Percentiles rank a stretch among this genome's conserved stretches.
Conservation (phyloP, 2,329 filamentous ascomycete species). For the Claviceps pazoutovae region DNA sequence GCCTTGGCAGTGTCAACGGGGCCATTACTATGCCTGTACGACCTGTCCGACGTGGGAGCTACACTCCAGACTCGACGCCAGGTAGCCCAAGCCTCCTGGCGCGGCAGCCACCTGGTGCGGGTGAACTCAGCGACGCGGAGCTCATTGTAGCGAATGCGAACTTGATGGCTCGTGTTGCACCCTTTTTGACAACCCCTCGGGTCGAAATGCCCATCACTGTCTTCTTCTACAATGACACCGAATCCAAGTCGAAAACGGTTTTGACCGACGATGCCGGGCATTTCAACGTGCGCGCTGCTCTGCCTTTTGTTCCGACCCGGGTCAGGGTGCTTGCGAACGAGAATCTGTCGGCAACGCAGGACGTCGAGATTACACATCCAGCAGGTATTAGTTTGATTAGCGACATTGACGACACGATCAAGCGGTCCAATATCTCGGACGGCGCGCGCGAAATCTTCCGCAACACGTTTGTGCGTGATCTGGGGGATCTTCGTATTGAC, state of each 20-base stretch:
- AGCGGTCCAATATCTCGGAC: slow-evolving; percentile 77
- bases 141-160: slow-evolving; percentile 69
- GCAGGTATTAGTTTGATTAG: slow-evolving; percentile 83
- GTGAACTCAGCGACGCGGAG: slow-evolving; percentile 62
- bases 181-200: slow-evolving; percentile 78
- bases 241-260: slow-evolving; percentile 73
- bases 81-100: slow-evolving; percentile 28
- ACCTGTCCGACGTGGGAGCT: slow-evolving; percentile 18
- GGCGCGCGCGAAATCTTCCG: slow-evolving; percentile 91
- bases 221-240: slow-evolving; percentile 83
- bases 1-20: slow-evolving; percentile 15
- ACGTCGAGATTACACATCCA: slow-evolving; percentile 63
- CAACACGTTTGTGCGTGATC: slow-evolving; percentile 83
- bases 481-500: slow-evolving; percentile 67
- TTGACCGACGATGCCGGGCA: slow-evolving; percentile 81
- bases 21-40: slow-evolving; percentile 8
- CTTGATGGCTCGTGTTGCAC: slow-evolving; percentile 72
- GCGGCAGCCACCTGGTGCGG: slow-evolving; percentile 21
- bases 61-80: slow-evolving; percentile 25
- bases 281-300: slow-evolving; percentile 63
- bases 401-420: slow-evolving; percentile 95
- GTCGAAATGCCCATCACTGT: slow-evolving; percentile 68
- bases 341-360: slow-evolving; percentile 65
- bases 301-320: slow-evolving; percentile 85
- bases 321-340: slow-evolving; percentile 79